Evolutionary conservation across 805 yeast genomes (phyloP).

Genomic region (Kodamaea laetipori): DNA sequence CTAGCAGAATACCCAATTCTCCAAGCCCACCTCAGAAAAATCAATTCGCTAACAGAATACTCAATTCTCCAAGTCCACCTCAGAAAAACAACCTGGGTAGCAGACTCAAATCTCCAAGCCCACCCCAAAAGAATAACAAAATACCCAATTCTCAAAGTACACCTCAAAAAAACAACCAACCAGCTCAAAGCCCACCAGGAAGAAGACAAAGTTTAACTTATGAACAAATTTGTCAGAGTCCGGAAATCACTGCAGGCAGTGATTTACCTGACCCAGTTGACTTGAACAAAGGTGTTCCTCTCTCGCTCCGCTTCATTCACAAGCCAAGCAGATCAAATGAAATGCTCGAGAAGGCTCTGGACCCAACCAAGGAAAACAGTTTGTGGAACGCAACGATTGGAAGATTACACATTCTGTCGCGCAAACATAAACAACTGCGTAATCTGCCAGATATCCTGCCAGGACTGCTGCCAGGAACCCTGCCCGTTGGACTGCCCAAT

Average conservation of each 20-base stretch:
- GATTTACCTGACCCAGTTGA: slow-evolving; percentile 3
- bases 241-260: slow-evolving; percentile 8
- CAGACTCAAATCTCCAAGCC: neutral
- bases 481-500: neutral
- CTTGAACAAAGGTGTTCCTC: slow-evolving; percentile 17
- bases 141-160: neutral
- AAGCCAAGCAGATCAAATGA: slow-evolving; percentile 39
- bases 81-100: neutral
- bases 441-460: slow-evolving; percentile 1
- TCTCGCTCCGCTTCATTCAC: slow-evolving; percentile 40
- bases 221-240: slow-evolving; percentile 2
- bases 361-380: slow-evolving; percentile 33
- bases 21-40: neutral
- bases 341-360: slow-evolving; percentile 33
- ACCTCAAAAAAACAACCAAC: neutral
- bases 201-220: slow-evolving; percentile 11
- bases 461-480: slow-evolving; percentile 5
- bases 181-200: neutral
- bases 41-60: too few relatives aligned
- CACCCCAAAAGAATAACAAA: neutral
- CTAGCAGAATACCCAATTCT: neutral
- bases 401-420: neutral
- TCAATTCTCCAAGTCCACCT: neutral
- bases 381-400: slow-evolving; percentile 8
- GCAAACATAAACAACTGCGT: neutral